These are phyloP conservation scores for Ramaria sp. DNA, from an alignment of 768 basidiomycete species.

Conservation along the genomic window DNA sequence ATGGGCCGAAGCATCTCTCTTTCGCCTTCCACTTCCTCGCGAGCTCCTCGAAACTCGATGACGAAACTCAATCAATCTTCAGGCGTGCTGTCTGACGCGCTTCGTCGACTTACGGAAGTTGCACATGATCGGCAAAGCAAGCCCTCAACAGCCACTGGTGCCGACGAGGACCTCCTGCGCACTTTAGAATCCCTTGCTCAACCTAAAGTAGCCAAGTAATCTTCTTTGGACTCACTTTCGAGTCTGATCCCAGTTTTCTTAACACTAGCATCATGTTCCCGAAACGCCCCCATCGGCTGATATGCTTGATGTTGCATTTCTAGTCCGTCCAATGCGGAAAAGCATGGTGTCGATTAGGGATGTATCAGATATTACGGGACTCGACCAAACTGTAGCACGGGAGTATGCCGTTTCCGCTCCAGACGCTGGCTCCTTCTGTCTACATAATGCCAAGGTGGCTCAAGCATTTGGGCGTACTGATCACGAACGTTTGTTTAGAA, in stretches of 20 bases:
- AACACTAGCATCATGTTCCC: neutral
- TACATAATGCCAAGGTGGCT: slow-evolving; percentile 50
- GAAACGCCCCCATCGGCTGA: neutral
- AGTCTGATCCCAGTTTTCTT: neutral
- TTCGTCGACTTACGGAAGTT: slow-evolving; percentile 50
- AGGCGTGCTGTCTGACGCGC: slow-evolving; percentile 60
- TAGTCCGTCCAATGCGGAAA: neutral
- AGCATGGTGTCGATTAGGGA: slow-evolving; percentile 36
- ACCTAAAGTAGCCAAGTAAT: neutral
- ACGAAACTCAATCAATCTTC: slow-evolving; percentile 40
- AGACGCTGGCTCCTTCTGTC: slow-evolving; percentile 39
- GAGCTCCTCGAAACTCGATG: slow-evolving; percentile 24
- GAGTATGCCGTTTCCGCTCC: slow-evolving; percentile 44
- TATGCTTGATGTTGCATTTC: neutral
- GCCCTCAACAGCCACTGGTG: slow-evolving; percentile 27
- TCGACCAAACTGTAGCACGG: slow-evolving; percentile 47
- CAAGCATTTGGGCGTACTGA: slow-evolving; percentile 46
- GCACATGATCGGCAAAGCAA: slow-evolving; percentile 42
- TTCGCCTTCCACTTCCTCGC: slow-evolving; percentile 24
- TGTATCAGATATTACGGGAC: slow-evolving; percentile 36
- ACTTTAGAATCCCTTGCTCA: slow-evolving; percentile 5
- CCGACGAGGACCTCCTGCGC: slow-evolving; percentile 30
- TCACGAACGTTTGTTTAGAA: slow-evolving; percentile 59
- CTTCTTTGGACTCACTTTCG: neutral
- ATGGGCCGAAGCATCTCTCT: slow-evolving; percentile 37